These are phyloP conservation scores for Phytopythium ostracodes DNA, from an alignment of 352 stramenopile genomes.

Conservation along the genomic window DNA sequence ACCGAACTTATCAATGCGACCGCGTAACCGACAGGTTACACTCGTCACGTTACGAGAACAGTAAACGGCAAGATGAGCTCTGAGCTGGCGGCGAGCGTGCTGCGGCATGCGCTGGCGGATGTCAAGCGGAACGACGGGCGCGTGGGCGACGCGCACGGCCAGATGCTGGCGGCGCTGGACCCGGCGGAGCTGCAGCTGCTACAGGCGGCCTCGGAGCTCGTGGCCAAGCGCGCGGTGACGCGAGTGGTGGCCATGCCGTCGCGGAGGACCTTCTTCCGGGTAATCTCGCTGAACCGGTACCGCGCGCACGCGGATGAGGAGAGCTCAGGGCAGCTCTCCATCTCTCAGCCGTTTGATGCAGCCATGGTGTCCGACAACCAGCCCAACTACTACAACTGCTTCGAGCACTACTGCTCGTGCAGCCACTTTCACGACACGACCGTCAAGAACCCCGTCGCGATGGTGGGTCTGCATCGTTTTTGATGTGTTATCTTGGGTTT, in stretches of 20 bases:
- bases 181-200: slow-evolving; percentile 39
- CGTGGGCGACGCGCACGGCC: slow-evolving; percentile 35
- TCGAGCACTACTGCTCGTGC: slow-evolving; percentile 67
- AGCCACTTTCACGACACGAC: slow-evolving; percentile 42
- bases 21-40: not conserved
- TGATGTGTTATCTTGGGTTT: too few species aligned
- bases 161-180: slow-evolving; percentile 40
- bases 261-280: slow-evolving; percentile 50
- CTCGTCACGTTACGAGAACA: too few species aligned
- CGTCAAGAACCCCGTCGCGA: slow-evolving; percentile 35
- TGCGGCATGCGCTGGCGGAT: slow-evolving; percentile 36
- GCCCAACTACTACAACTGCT: slow-evolving; percentile 72
- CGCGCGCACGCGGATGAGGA: slow-evolving; percentile 12
- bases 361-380: slow-evolving; percentile 32
- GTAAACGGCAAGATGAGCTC: slow-evolving; percentile 18
- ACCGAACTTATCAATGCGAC: not conserved
- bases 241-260: slow-evolving; percentile 44
- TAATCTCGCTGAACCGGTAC: slow-evolving; percentile 66
- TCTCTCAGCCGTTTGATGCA: slow-evolving; percentile 43
- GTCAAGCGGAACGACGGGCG: slow-evolving; percentile 28
- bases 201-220: slow-evolving; percentile 51
- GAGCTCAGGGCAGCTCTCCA: not conserved
- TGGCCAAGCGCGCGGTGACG: slow-evolving; percentile 39
- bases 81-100: slow-evolving; percentile 26
- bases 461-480: slow-evolving; percentile 30